Evolutionary conservation across 768 basidiomycete species (phyloP).

Genomic region (Fomitopsis serialis): DNA sequence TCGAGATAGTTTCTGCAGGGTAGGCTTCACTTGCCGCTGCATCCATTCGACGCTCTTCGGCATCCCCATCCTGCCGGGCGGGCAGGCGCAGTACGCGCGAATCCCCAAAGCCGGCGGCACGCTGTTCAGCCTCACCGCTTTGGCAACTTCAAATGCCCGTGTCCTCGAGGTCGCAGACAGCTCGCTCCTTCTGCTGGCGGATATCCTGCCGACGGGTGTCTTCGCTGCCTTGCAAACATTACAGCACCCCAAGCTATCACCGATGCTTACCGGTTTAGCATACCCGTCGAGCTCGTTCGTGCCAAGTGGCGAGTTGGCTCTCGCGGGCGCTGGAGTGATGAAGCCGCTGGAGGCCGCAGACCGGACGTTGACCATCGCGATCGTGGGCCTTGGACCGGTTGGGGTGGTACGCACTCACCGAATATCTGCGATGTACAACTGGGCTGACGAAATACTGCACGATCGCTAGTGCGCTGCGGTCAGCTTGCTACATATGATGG

Average conservation of each 20-base stretch:
- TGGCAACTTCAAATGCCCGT: slow-evolving; percentile 16
- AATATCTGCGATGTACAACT: background rate
- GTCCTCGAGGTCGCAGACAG: slow-evolving; percentile 41
- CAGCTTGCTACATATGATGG: slow-evolving; percentile 57
- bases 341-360: slow-evolving; percentile 40
- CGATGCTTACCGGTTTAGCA: slow-evolving; percentile 50
- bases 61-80: slow-evolving; percentile 58
- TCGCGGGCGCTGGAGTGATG: background rate
- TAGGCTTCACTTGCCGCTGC: slow-evolving; percentile 73
- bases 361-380: slow-evolving; percentile 49
- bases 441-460: too few relatives aligned
- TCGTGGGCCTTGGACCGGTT: slow-evolving; percentile 76
- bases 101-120: slow-evolving; percentile 80
- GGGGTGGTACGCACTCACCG: slow-evolving; percentile 43
- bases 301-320: background rate
- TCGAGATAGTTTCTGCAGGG: slow-evolving; percentile 52
- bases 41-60: slow-evolving; percentile 59
- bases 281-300: slow-evolving; percentile 41
- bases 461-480: slow-evolving; percentile 49
- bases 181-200: slow-evolving; percentile 66
- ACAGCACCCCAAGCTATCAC: slow-evolving; percentile 64
- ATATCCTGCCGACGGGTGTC: slow-evolving; percentile 76
- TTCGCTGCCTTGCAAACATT: slow-evolving; percentile 71
- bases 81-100: slow-evolving; percentile 76
- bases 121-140: slow-evolving; percentile 51